Base-by-base conservation (phyloP, 2,329 filamentous ascomycete genomes). In the Teratosphaeriaceae sp. region DNA sequence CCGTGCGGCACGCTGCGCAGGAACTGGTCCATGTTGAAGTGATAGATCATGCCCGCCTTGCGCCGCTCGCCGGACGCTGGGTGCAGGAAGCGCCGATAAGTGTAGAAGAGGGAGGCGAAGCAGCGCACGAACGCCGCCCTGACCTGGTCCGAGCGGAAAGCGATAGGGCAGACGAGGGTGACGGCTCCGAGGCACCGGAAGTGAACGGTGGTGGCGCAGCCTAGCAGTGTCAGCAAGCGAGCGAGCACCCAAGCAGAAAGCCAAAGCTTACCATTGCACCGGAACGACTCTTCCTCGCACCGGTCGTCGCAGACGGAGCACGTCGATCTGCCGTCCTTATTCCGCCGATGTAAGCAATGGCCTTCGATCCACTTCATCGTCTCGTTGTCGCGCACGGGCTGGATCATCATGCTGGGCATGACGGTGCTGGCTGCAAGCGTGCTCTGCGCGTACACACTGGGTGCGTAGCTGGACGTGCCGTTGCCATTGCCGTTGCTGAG, bases 281-380 rank as follows among this genome's bases (percentile, higher is more conserved):
- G 78, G 66, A 87, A 92, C 39, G 86, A 76, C 6, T 84, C 85
- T 39, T 90, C 85, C 35, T 75, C 72, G 23, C 83, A 77, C 47
- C 78, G 81, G 36, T 90, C 86, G 35, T 88, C 84, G 58, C 86
- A 92, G 37, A 90, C 75, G 1, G 79, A 79, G 62, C 86, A 92
- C 5, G 72, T 70, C 0, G 77, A 78, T 29, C 72, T 71, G 12
- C 68, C 67, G 53, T 89, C 84, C 13, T 73, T 68, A 1, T 70
- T 58, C 41, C 73, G 71, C 72, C 79, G 84, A 46, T 81, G 76
- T 66, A 92, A 78, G 63, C 84, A 89, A 66, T 92, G 86, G 0
- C 86, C 86, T 63, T 92, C 86, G 1, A 88, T 83, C 86, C 86
- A 92, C 37, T 87, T 80, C 0, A 77, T 86, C 1, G 80, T 86